Conservation (phyloP, 192 early-diverging fungal genomes). For the Umbelopsis vinacea region DNA sequence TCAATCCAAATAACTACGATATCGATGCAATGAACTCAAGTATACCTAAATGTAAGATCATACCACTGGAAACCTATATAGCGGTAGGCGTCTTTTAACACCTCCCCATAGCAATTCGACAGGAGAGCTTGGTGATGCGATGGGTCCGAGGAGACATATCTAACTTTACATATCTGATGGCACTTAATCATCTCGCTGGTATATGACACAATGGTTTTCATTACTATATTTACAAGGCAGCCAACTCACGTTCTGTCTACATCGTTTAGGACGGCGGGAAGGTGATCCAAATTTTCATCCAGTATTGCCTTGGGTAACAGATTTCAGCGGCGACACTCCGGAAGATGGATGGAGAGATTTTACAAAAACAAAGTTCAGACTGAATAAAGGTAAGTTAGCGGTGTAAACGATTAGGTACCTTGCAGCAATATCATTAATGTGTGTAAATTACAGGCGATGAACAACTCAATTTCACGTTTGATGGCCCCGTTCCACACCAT, state of each 20-base stretch:
- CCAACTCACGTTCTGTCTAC: constrained; percentile 13
- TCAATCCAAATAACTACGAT: constrained; percentile 24
- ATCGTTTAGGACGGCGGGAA: constrained; percentile 52
- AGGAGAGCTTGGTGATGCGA: constrained; percentile 52
- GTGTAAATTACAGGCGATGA: constrained; percentile 53
- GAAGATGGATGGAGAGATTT: constrained; percentile 64
- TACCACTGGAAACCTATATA: background rate
- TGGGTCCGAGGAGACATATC: constrained; percentile 88
- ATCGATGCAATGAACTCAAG: background rate
- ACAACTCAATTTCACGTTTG: constrained; percentile 71
- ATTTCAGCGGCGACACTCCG: constrained; percentile 57
- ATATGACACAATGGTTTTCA: background rate
- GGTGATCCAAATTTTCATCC: constrained; percentile 72
- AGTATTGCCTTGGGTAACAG: constrained; percentile 72
- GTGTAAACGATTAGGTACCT: background rate
- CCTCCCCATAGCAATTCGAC: constrained; percentile 41
- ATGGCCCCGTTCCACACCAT: constrained; percentile 69
- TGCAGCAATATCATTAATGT: background rate
- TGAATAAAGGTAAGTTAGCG: constrained; percentile 56
- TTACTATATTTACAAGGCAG: constrained; percentile 17
- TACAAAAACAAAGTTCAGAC: constrained; percentile 66
- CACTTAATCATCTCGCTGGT: constrained; percentile 86
- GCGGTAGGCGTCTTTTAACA: background rate
- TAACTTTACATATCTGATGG: constrained; percentile 95
- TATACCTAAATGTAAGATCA: background rate